Evolutionary conservation across 2,329 filamentous ascomycete genomes (phyloP).

Genomic region (Kalaharituber pfeilii): DNA sequence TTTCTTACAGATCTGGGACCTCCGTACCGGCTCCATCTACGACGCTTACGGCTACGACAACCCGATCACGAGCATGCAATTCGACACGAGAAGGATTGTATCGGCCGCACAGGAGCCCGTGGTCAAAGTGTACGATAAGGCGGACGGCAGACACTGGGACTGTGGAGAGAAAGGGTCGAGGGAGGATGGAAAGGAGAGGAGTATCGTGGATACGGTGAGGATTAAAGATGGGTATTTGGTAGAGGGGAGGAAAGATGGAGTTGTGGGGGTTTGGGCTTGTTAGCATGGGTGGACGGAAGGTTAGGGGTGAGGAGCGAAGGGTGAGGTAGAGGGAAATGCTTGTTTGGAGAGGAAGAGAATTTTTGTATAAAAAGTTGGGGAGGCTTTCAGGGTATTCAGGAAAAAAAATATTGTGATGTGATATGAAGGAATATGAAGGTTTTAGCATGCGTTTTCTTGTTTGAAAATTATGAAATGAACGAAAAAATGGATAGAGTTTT

Average conservation of each 20-base stretch:
- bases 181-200: slow-evolving; percentile 45
- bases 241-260: slow-evolving; percentile 73
- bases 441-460: no score
- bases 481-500: no score
- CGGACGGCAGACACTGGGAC: slow-evolving; percentile 89
- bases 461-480: no score
- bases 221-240: slow-evolving; percentile 88
- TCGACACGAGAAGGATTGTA: slow-evolving; percentile 77
- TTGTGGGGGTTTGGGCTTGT: slow-evolving; percentile 81
- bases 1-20: slow-evolving; percentile 76
- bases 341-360: neutral
- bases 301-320: neutral
- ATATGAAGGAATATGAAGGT: no score
- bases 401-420: no score
- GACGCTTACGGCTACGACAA: slow-evolving; percentile 93
- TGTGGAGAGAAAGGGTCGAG: slow-evolving; percentile 68
- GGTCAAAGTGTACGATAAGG: slow-evolving; percentile 96
- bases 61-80: slow-evolving; percentile 91
- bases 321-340: neutral
- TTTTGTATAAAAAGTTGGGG: neutral
- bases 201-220: slow-evolving; percentile 66
- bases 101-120: slow-evolving; percentile 81
- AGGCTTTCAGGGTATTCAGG: no score
- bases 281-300: slow-evolving; percentile 23
- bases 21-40: slow-evolving; percentile 84